Conservation (phyloP, 345 rosid genomes). For the Melaleuca quinquenervia region DNA sequence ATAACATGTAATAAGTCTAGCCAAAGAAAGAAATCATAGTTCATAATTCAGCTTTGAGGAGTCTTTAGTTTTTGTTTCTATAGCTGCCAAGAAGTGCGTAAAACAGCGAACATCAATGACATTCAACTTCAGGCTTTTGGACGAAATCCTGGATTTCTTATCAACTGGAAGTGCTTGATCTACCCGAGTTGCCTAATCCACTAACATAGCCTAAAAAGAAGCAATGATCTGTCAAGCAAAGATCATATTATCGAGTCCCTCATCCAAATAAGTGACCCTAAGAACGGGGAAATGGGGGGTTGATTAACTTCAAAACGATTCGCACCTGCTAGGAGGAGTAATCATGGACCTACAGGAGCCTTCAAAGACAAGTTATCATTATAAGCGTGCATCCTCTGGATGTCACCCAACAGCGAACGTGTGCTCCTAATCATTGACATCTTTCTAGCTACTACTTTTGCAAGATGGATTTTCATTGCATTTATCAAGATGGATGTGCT, state of each 20-base stretch:
- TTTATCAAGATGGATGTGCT: not conserved
- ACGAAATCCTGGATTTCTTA: not conserved
- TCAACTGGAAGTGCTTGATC: not conserved
- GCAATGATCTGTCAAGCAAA: not conserved
- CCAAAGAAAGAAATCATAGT: not conserved
- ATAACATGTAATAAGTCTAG: not conserved
- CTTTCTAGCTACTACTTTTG: not conserved
- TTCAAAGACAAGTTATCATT: not conserved
- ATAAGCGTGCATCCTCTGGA: constrained; percentile 1
- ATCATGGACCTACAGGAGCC: not conserved
- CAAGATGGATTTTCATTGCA: not conserved
- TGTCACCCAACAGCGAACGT: constrained; percentile 1
- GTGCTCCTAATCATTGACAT: not conserved
- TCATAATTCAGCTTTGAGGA: not conserved
- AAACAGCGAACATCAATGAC: not conserved
- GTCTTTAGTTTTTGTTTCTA: not conserved
- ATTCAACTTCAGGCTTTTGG: not conserved
- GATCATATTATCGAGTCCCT: not conserved
- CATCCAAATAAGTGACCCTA: not conserved
- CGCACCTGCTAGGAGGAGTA: not conserved
- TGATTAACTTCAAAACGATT: not conserved
- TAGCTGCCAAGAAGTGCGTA: not conserved
- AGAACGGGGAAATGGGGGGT: not conserved
- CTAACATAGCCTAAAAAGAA: not conserved
- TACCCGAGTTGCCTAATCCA: not conserved